Percentiles rank a stretch among this genome's conserved stretches.
phyloP scores from a whole-genome alignment of 1,284 basidiomycete species.

The Ustilago vetiveriae region DNA sequence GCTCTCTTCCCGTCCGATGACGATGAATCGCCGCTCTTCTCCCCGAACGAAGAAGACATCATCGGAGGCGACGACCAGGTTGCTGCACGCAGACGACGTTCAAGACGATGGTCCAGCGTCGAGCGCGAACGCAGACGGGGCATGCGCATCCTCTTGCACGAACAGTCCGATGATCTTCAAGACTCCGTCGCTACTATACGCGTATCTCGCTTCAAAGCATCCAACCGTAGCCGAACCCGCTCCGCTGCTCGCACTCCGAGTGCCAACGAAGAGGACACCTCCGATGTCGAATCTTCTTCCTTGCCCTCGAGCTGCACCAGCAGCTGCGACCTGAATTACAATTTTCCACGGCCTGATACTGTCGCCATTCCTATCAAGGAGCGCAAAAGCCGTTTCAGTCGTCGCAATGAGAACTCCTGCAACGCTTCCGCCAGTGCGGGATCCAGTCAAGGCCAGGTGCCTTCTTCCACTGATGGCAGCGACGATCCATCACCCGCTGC shows the following conservation, averaged over 20 bases:
- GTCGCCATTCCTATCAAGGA: slow-evolving; percentile 29
- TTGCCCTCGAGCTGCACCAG: slow-evolving; percentile 32
- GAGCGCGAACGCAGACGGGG: slow-evolving; percentile 46
- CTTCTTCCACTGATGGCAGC: slow-evolving; percentile 38
- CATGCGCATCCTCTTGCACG: slow-evolving; percentile 40
- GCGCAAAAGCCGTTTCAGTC: slow-evolving; percentile 6
- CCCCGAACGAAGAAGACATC: slow-evolving; percentile 12
- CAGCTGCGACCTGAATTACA: slow-evolving; percentile 32
- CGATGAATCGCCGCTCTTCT: slow-evolving; percentile 28
- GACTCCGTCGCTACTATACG: background rate
- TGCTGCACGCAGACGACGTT: slow-evolving; percentile 6
- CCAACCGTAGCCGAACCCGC: slow-evolving; percentile 6
- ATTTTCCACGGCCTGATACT: slow-evolving; percentile 1
- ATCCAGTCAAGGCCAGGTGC: slow-evolving; percentile 24
- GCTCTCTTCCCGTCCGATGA: slow-evolving; percentile 47
- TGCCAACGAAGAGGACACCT: slow-evolving; percentile 16
- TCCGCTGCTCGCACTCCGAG: background rate
- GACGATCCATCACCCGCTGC: slow-evolving; percentile 27
- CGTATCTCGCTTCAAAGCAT: background rate
- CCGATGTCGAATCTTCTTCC: slow-evolving; percentile 25
- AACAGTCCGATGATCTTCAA: slow-evolving; percentile 1
- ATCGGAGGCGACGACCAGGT: background rate
- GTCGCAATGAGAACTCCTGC: background rate
- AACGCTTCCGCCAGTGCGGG: slow-evolving; percentile 11
- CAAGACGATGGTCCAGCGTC: slow-evolving; percentile 45